phyloP scores from a whole-genome alignment of 2,329 filamentous ascomycete species.

The Cladosporium sp. region DNA sequence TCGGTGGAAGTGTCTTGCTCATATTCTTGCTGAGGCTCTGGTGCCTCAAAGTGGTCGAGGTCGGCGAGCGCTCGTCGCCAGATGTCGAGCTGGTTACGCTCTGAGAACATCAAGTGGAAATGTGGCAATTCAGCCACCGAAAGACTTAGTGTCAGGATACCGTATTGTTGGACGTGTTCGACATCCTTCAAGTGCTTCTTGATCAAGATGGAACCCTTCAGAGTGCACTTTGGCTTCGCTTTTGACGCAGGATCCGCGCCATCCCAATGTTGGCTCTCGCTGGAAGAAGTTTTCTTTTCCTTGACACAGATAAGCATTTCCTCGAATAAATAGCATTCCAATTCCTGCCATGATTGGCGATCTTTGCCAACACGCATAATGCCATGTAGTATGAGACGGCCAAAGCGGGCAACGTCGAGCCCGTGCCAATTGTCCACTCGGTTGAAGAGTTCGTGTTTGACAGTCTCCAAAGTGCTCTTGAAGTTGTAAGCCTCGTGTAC shows the following conservation, averaged over 20 bases:
- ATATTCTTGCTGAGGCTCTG: slow-evolving; percentile 66
- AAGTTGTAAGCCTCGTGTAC: slow-evolving; percentile 61
- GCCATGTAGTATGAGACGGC: slow-evolving; percentile 85
- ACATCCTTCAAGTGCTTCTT: slow-evolving; percentile 96
- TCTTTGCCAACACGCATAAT: slow-evolving; percentile 94
- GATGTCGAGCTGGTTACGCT: slow-evolving; percentile 77
- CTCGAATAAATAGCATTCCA: slow-evolving; percentile 94
- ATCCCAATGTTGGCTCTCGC: slow-evolving; percentile 62
- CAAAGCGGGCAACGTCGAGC: slow-evolving; percentile 88
- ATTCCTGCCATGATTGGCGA: slow-evolving; percentile 92
- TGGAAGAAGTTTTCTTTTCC: slow-evolving; percentile 72
- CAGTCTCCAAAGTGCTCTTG: slow-evolving; percentile 71
- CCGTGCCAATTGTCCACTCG: slow-evolving; percentile 99
- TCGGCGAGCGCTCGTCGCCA: slow-evolving; percentile 89
- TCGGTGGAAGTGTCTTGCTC: slow-evolving; percentile 80
- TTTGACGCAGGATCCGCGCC: slow-evolving; percentile 36
- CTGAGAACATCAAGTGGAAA: slow-evolving; percentile 89
- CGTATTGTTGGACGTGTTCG: slow-evolving; percentile 70
- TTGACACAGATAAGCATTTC: slow-evolving; percentile 99
- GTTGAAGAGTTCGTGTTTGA: slow-evolving; percentile 78
- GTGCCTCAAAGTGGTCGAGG: slow-evolving; percentile 68
- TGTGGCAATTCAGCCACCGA: slow-evolving; percentile 90
- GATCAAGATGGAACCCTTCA: slow-evolving; percentile 97
- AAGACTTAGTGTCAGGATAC: slow-evolving; percentile 82
- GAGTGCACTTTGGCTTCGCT: slow-evolving; percentile 72